Percentiles rank a stretch among this genome's conserved stretches.
These are phyloP conservation scores for Xylariaceae sp. DNA, from an alignment of 2,329 filamentous ascomycete species.

Conservation along the genomic window DNA sequence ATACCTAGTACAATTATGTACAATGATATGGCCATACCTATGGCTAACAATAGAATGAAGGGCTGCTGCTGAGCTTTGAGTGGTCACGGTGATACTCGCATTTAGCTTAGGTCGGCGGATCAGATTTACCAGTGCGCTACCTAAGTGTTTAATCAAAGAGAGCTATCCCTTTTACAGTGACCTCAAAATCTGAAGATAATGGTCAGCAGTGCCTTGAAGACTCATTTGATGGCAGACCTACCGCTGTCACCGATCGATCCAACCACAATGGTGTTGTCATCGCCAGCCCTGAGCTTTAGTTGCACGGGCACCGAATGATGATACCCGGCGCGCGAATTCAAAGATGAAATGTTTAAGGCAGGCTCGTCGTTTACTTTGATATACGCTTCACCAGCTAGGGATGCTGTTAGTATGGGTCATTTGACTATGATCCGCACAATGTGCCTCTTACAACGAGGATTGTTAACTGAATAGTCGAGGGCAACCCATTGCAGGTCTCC, in stretches of 20 bases:
- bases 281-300: constrained; percentile 27
- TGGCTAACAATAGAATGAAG: too few relatives aligned
- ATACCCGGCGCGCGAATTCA: constrained; percentile 36
- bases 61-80: too few relatives aligned
- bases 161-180: not conserved
- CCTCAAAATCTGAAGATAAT: not conserved
- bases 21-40: too few relatives aligned
- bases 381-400: constrained; percentile 31
- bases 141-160: too few relatives aligned
- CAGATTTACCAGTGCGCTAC: too few relatives aligned
- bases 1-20: too few relatives aligned
- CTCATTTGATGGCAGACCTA: constrained; percentile 11
- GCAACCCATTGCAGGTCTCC: constrained; percentile 35
- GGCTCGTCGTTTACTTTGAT: constrained; percentile 33
- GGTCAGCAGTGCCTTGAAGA: not conserved
- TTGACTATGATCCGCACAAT: constrained; percentile 23
- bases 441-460: too few relatives aligned
- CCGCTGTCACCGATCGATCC: constrained; percentile 29
- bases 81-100: too few relatives aligned
- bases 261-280: constrained; percentile 34
- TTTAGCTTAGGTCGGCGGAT: too few relatives aligned
- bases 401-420: not conserved
- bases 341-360: constrained; percentile 32
- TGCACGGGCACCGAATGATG: constrained; percentile 33
- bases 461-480: constrained; percentile 33